phyloP scores from a whole-genome alignment of 768 basidiomycete species.

The Pleurotus pulmonarius region DNA sequence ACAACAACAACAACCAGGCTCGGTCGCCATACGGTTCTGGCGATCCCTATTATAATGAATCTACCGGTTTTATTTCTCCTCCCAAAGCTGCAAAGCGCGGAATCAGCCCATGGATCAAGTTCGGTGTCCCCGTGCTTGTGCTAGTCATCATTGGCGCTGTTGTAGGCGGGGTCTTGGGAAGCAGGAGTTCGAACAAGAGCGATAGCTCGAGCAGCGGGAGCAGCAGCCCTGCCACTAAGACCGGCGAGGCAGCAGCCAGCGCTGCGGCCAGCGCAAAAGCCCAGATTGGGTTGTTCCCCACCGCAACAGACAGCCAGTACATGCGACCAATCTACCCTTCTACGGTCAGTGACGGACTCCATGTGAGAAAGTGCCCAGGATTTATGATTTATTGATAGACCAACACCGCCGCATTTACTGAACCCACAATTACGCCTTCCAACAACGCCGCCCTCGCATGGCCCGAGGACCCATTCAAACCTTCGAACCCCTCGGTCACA shows the following conservation, averaged over 20 bases:
- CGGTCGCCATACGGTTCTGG: conserved; percentile 53
- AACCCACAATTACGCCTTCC: conserved; percentile 67
- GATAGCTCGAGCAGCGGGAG: conserved; percentile 31
- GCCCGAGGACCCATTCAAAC: conserved; percentile 77
- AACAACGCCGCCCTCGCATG: conserved; percentile 54
- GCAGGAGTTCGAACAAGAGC: conserved; percentile 35
- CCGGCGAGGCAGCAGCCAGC: conserved; percentile 43
- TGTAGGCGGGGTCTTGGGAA: conserved; percentile 78
- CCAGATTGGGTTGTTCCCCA: conserved; percentile 65
- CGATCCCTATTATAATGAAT: conserved; percentile 66
- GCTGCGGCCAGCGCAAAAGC: conserved; percentile 57
- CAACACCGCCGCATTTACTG: conserved; percentile 64
- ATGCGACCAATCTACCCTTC: conserved; percentile 85
- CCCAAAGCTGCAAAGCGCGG: conserved; percentile 42
- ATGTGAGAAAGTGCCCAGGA: not conserved
- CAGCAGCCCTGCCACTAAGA: conserved; percentile 39
- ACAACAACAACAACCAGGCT: conserved; percentile 19
- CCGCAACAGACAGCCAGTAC: conserved; percentile 75
- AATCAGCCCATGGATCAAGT: conserved; percentile 69
- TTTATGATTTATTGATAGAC: conserved; percentile 43
- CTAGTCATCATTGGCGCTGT: conserved; percentile 64
- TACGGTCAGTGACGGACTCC: conserved; percentile 58
- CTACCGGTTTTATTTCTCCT: conserved; percentile 67
- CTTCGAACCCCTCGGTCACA: conserved; percentile 58
- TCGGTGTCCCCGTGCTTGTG: conserved; percentile 65